phyloP scores from a whole-genome alignment of 257 asterid species.

The Mentha longifolia region DNA sequence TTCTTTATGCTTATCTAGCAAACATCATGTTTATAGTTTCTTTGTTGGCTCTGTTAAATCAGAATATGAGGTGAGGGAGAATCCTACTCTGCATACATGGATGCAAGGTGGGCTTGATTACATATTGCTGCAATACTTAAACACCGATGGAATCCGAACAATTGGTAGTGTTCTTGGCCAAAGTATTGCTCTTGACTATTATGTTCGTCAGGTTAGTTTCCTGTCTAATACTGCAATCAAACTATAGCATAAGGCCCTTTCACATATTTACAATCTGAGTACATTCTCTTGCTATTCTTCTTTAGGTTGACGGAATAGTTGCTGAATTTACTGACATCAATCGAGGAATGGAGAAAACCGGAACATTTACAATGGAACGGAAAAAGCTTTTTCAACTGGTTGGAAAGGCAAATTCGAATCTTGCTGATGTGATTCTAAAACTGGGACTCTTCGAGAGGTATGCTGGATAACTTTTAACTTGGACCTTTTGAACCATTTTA shows the following conservation, averaged over 20 bases:
- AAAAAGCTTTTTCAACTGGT: slow-evolving; percentile 96
- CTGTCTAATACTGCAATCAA: slow-evolving; percentile 16
- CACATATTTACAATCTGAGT: background rate
- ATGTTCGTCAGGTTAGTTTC: slow-evolving; percentile 86
- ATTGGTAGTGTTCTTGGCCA: slow-evolving; percentile 99
- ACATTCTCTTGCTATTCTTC: slow-evolving; percentile 14
- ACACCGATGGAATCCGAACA: slow-evolving; percentile 86
- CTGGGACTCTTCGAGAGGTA: slow-evolving; percentile 99
- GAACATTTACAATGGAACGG: slow-evolving; percentile 89
- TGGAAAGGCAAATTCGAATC: slow-evolving; percentile 97
- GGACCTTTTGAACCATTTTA: background rate
- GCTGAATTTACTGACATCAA: slow-evolving; percentile 94
- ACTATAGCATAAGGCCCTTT: slow-evolving; percentile 14
- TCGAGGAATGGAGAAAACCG: slow-evolving; percentile 96
- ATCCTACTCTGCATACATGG: slow-evolving; percentile 77
- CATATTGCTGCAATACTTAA: slow-evolving; percentile 81
- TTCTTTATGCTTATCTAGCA: slow-evolving; percentile 11
- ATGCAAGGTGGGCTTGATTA: slow-evolving; percentile 97
- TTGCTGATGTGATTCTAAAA: slow-evolving; percentile 95
- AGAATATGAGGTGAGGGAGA: slow-evolving; percentile 95
- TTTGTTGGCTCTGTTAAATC: slow-evolving; percentile 34
- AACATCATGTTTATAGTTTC: slow-evolving; percentile 3
- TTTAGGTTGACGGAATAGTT: slow-evolving; percentile 95
- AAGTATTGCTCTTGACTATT: slow-evolving; percentile 98
- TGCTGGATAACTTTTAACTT: slow-evolving; percentile 24